Evolutionary conservation across 257 asterid species (phyloP), one percentile per base, ranked within the genome.

Genomic region (Solanum okadae): DNA sequence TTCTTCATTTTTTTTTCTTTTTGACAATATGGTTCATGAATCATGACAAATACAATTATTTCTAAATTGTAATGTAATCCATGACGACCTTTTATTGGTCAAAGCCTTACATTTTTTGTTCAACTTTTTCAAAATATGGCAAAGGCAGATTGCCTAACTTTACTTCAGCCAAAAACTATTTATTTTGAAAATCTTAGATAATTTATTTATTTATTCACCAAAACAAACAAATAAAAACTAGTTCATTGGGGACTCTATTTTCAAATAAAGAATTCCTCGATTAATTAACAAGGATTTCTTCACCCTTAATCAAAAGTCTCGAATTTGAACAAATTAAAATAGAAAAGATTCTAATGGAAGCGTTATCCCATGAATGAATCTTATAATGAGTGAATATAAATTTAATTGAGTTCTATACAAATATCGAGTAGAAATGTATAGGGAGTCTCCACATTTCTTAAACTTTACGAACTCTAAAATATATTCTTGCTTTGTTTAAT

Each of bases 311-410:
- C 4, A 27, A 68, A 29, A 27, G 1, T 6, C 2, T 68, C 3
- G 0, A 12, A 6, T 68, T 29, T 0, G 3, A 68, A 1, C 0
- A 1, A 12, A 6, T 11, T 4, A 5, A n/a, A n/a, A 25, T 12
- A 7, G 4, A 6, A 14, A 68, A 27, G 0, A 67, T 2, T 2
- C 0, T 3, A 6, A 0, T 68, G 3, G 0, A 12, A 14, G 1
- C 0, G 0, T 68, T 3, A 13, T 13, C 2, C 4, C 10, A 27
- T 5, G 27, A 68, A 68, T 27, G 0, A 13, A 6, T 67, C 0
- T 13, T 68, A 16, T 0, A 68, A 27, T 68, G 0, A 0, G 4
- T 5, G 1, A 14, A 29, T 7, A 0, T 29, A 29, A 29, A 68
- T 68, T 68, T 68, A 27, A 27, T 27, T 7, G 35, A 5, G 0